Evolutionary conservation across 352 stramenopile genomes (phyloP), one percentile per base, ranked within the genome.

Genomic region (Phytophthora palmivora): DNA sequence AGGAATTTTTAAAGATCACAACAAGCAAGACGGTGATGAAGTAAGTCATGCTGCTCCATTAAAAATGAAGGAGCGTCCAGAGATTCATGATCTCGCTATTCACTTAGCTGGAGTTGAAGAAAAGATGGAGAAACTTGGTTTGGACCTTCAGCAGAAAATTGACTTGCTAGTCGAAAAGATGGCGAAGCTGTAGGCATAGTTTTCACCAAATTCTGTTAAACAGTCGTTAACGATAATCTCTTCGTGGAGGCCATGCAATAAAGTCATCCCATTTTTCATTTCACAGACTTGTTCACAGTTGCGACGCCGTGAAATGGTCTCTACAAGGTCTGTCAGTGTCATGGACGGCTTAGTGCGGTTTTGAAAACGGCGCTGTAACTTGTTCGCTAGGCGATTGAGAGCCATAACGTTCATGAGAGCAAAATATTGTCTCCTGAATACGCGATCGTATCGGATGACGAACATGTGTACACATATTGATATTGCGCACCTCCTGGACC

Each of bases 391-490:
- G 10, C 74, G 83, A 49, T 95, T 85, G 18, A 95, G 61, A 30
- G 80, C 75, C 48, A 75, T 62, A 9, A 92, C 78, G 51, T 95
- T 85, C 49, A 95, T 88, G 8, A 95, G 63, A 36, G 88, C 84
- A 19, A 95, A 1, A 95, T 62, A 49, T 95, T 93, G 70, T 95
- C 87, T 12, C 80, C 56, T 14, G 81, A 63, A 30, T 92, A 74
- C 8, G 94, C 76, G 11, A 87, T 46, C 24, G 84, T 87, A 30
- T 78, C 70, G 0, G 82, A 82, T 0, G 73, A 68, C 11, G 87
- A 83, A 50, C 81, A 89, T 0, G 88, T 96, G 72, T 94, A 96
- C 26, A 96, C 84, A 41, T 94, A 96, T 14, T 82, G 70, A 34
- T 89, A 87, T 2, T 82, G 76, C 1, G 86, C 85, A 7, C 68